Evolutionary conservation across 352 stramenopile genomes (phyloP), one percentile per base, ranked within the genome.

Genomic region (Pythium rhizo-oryzae): DNA sequence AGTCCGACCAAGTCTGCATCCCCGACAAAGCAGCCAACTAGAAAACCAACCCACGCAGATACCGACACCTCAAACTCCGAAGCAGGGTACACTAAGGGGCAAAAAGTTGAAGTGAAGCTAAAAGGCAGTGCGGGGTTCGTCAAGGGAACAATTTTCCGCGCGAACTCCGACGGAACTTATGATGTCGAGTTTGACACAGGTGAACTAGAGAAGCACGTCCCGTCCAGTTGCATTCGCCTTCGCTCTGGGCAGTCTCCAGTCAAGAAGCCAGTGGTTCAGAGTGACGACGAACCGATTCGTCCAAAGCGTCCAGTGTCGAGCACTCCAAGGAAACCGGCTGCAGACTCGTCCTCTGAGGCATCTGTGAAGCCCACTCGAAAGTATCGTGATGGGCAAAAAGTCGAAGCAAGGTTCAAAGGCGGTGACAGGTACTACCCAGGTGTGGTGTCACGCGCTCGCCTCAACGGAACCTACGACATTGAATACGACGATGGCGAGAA

Each of bases 401-500:
- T 75, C 4, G 62, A 75, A 55, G 67, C 52, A 18, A 61, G 55
- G 39, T 94, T 91, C 62, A 78, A 87, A 11, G 88, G 84, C 43
- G 74, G 76, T 55, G 77, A 72, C 15, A 87, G 76, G 43, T 93
- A 85, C 57, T 97, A 91, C 63, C 66, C 78, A 5, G 90, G 90
- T 21, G 81, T 85, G 30, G 90, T 97, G 53, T 73, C 72, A 0
- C 69, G 72, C 39, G 85, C 67, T 30, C 74, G 84, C 39, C 60
- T 76, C 49, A 84, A 95, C 59, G 85, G 84, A 44, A 94, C 84
- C 12, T 95, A 86, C 50, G 74, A 84, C n/a, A 80, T 88, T 61
- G 76, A 84, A 16, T 89, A 86, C 55, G 80, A 89, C 47, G 78
- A 89, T 57, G 80, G 80, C 13, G 77, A 89, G 55, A 81, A 77